These are phyloP conservation scores for Plasmodium malariae DNA, from an alignment of 169 alveolate species.

Conservation along the genomic window DNA sequence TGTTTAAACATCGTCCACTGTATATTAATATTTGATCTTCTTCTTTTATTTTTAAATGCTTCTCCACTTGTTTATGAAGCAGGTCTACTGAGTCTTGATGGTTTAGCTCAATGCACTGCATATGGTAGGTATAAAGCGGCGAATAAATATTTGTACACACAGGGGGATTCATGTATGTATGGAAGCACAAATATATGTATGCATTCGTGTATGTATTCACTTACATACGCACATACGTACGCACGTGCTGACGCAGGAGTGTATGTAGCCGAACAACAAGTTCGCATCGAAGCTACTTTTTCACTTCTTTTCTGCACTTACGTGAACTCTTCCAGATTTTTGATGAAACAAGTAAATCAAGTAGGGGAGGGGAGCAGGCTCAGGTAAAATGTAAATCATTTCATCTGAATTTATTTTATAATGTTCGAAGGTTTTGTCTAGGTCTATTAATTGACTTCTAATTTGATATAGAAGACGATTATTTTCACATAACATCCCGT, in stretches of 20 bases:
- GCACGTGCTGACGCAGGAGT: background rate
- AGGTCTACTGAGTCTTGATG: constrained; percentile 36
- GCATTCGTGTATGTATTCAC: background rate
- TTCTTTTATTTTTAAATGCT: constrained; percentile 38
- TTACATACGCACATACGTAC: background rate
- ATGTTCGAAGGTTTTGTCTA: constrained; percentile 59
- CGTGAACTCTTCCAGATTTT: constrained; percentile 50
- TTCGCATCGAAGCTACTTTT: no score
- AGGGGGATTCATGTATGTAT: background rate
- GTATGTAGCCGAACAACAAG: no score
- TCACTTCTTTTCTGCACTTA: constrained; percentile 3
- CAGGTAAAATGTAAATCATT: constrained; percentile 47
- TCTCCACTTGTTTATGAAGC: constrained; percentile 54
- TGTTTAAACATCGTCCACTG: constrained; percentile 36
- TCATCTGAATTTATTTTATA: constrained; percentile 41
- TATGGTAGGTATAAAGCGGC: background rate
- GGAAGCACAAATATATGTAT: background rate
- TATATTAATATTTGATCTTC: constrained; percentile 59
- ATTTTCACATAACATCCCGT: constrained; percentile 13
- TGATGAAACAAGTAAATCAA: constrained; percentile 58
- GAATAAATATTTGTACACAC: no score
- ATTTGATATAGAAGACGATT: constrained; percentile 32
- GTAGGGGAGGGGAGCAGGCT: constrained; percentile 61
- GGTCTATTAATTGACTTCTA: constrained; percentile 22
- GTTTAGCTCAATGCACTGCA: constrained; percentile 51